Percentiles rank a stretch among this genome's conserved stretches.
phyloP scores from a whole-genome alignment of 345 rosid species.

The Gossypium arboreum region DNA sequence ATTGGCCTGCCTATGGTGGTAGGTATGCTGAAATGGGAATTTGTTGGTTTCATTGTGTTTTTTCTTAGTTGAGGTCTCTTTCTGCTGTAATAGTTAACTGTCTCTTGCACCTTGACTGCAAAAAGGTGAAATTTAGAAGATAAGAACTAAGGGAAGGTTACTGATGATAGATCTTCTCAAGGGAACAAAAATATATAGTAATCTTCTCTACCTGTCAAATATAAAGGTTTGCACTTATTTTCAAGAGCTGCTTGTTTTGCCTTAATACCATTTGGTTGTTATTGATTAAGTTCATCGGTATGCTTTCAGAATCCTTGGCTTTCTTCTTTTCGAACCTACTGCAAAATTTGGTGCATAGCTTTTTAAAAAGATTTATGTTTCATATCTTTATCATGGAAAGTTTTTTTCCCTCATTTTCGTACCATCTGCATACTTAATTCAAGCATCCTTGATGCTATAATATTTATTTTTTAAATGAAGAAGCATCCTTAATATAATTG shows the following conservation, averaged over 20 bases:
- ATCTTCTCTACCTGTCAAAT: neutral
- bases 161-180: neutral
- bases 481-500: neutral
- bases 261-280: neutral
- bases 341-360: neutral
- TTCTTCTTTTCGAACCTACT: neutral
- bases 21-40: slow-evolving; percentile 1
- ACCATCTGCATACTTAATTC: neutral
- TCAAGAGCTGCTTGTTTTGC: neutral
- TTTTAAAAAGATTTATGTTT: neutral
- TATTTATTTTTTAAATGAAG: neutral
- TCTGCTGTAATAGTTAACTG: neutral
- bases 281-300: neutral
- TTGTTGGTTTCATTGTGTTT: slow-evolving; percentile 12
- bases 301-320: neutral
- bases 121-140: neutral
- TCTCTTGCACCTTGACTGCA: neutral
- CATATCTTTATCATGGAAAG: neutral
- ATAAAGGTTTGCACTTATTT: neutral
- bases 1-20: neutral
- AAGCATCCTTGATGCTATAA: neutral
- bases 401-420: neutral
- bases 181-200: neutral
- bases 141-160: neutral
- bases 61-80: neutral